These are phyloP conservation scores for Metarhizium anisopliae DNA, from an alignment of 2,329 filamentous ascomycete genomes.

Conservation along the genomic window DNA sequence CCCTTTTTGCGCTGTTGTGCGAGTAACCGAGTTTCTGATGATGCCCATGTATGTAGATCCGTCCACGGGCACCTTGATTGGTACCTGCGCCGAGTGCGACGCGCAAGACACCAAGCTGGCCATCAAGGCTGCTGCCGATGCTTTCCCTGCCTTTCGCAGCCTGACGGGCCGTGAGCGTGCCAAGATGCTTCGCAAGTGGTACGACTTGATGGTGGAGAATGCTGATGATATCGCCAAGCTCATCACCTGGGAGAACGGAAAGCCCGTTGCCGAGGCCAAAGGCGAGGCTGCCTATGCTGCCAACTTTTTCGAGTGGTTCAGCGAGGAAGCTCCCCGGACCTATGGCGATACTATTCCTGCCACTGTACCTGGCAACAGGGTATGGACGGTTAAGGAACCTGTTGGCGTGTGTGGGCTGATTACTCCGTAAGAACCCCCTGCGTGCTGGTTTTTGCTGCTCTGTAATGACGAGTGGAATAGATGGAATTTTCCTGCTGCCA, in stretches of 20 bases:
- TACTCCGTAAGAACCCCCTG: constrained; percentile 47
- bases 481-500: constrained; percentile 80
- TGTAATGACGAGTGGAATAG: constrained; percentile 18
- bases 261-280: constrained; percentile 66
- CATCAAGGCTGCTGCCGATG: constrained; percentile 72
- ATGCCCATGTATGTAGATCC: constrained; percentile 48
- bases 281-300: constrained; percentile 66
- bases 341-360: constrained; percentile 71
- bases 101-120: constrained; percentile 68
- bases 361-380: constrained; percentile 60
- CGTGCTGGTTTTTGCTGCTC: neutral
- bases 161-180: constrained; percentile 67
- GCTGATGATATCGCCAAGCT: constrained; percentile 71
- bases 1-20: neutral
- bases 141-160: constrained; percentile 61
- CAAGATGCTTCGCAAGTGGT: constrained; percentile 70
- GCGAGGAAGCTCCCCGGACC: constrained; percentile 63
- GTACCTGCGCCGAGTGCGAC: constrained; percentile 77
- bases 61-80: constrained; percentile 71
- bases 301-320: constrained; percentile 74
- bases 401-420: constrained; percentile 77
- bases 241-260: constrained; percentile 87
- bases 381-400: constrained; percentile 73
- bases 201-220: constrained; percentile 70
- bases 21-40: neutral